Conservation (phyloP, 768 basidiomycete species). For the Termitomyces sp. region DNA sequence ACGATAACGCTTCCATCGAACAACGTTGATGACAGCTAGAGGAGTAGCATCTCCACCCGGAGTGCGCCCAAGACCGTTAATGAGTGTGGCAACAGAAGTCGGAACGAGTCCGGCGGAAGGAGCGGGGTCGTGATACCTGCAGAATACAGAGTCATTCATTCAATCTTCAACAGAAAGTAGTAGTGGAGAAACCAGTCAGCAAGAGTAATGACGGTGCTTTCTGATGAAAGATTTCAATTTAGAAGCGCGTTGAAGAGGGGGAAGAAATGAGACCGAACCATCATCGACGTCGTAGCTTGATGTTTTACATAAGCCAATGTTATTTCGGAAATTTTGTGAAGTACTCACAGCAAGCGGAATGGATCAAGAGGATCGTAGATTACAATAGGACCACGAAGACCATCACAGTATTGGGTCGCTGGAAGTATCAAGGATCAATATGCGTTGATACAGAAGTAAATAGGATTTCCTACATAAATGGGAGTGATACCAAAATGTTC, state of each 20-base stretch:
- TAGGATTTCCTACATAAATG: no score
- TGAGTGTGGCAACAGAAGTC: neutral
- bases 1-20: constrained; percentile 29
- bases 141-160: neutral
- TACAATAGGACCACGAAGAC: constrained; percentile 2
- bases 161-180: no score
- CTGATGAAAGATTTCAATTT: neutral
- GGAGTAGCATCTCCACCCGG: constrained; percentile 11
- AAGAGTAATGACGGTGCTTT: neutral
- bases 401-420: constrained; percentile 7
- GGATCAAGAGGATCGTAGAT: constrained; percentile 2
- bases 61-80: constrained; percentile 1
- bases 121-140: neutral
- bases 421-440: neutral
- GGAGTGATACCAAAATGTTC: constrained; percentile 3
- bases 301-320: neutral
- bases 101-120: neutral
- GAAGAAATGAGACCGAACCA: neutral
- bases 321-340: no score
- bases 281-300: neutral
- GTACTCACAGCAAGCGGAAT: neutral
- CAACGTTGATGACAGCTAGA: constrained; percentile 32
- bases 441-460: no score
- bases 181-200: neutral
- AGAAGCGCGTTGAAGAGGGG: neutral